Evolutionary conservation across 306 rosid genomes (phyloP).

Genomic region (Morella rubra): DNA sequence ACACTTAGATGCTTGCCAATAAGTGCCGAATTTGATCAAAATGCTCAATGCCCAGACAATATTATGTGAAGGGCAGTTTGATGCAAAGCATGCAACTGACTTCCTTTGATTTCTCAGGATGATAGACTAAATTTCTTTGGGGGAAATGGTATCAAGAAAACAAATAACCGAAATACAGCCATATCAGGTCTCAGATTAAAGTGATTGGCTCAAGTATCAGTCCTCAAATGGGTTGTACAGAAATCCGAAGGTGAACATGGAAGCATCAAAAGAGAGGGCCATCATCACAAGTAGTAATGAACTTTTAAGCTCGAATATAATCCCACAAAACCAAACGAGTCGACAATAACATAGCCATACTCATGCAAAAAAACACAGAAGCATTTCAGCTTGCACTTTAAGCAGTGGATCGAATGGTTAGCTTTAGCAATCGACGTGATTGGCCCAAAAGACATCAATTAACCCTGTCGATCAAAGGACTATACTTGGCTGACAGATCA

Average conservation of each 20-base stretch:
- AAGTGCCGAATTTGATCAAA: background rate
- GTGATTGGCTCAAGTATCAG: background rate
- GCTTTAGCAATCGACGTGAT: background rate
- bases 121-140: background rate
- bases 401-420: background rate
- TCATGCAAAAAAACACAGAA: background rate
- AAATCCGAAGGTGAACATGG: background rate
- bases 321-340: background rate
- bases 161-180: background rate
- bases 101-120: background rate
- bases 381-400: background rate
- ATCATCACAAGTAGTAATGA: background rate
- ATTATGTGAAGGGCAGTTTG: background rate
- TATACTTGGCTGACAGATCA: background rate
- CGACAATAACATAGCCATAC: background rate
- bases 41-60: no score
- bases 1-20: background rate
- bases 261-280: background rate
- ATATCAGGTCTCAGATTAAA: background rate
- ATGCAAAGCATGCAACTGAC: background rate
- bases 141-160: background rate
- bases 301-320: background rate
- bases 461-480: background rate
- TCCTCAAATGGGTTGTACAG: background rate
- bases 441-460: conserved; percentile 11